Conservation (phyloP, 2,329 filamentous ascomycete genomes). For the Monosporascus cannonballus region DNA sequence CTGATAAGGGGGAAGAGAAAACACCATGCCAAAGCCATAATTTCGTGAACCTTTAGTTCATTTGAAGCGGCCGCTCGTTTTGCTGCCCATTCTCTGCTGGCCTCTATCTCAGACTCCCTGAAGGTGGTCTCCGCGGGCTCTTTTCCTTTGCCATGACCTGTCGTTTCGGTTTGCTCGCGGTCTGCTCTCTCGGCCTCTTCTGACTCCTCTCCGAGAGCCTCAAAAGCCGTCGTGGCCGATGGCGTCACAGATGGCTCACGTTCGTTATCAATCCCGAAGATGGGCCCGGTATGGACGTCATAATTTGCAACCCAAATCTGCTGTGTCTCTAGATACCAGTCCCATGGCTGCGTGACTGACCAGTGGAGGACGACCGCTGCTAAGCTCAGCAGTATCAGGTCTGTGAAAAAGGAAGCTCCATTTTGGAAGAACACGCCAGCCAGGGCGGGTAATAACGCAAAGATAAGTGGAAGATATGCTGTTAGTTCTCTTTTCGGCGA, state of each 20-base stretch:
- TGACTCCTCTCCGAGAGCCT: slow-evolving; percentile 42
- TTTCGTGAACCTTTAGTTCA: slow-evolving; percentile 70
- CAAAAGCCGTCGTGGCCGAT: slow-evolving; percentile 23
- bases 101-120: slow-evolving; percentile 9
- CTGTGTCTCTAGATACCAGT: slow-evolving; percentile 70
- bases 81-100: slow-evolving; percentile 15
- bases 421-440: slow-evolving; percentile 80
- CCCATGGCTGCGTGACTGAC: slow-evolving; percentile 86
- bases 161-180: slow-evolving; percentile 1
- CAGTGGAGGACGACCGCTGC: slow-evolving; percentile 86
- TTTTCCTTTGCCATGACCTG: background rate
- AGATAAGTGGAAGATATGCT: slow-evolving; percentile 73
- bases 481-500: slow-evolving; percentile 58
- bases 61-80: slow-evolving; percentile 37
- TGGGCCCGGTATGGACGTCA: slow-evolving; percentile 33
- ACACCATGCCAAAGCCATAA: slow-evolving; percentile 68
- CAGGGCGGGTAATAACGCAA: slow-evolving; percentile 81
- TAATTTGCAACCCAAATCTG: slow-evolving; percentile 47
- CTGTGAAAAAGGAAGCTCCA: slow-evolving; percentile 76
- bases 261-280: slow-evolving; percentile 41
- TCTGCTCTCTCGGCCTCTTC: slow-evolving; percentile 8
- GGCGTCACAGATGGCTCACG: slow-evolving; percentile 21
- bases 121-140: background rate
- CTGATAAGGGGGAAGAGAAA: slow-evolving; percentile 72
- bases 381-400: slow-evolving; percentile 73